A percentile compares a stretch with the other conserved stretches of the same genome.
Evolutionary conservation across 306 rosid genomes (phyloP).

Genomic region (Prunus armeniaca): DNA sequence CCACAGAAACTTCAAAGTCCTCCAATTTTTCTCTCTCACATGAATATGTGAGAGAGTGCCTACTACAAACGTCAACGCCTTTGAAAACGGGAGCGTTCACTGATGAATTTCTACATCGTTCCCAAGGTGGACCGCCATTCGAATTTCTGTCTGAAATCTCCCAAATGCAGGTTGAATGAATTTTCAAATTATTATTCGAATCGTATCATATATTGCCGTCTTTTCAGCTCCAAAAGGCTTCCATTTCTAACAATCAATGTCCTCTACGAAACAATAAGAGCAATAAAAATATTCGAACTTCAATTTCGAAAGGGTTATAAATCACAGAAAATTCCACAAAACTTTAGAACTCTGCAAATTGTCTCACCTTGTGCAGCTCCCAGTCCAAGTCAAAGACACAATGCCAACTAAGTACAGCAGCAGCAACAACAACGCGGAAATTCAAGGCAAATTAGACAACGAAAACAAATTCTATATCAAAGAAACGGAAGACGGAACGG

Average conservation of each 20-base stretch:
- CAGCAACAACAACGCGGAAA: neutral
- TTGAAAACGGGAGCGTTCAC: neutral
- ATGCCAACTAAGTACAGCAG: neutral
- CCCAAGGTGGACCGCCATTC: neutral
- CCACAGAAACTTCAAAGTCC: neutral
- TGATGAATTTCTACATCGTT: neutral
- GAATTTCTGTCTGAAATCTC: neutral
- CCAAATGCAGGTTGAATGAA: neutral
- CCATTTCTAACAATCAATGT: no score
- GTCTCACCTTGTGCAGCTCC: neutral
- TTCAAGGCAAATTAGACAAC: neutral
- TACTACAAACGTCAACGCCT: neutral
- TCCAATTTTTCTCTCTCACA: constrained; percentile 8
- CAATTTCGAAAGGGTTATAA: neutral
- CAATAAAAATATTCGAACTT: neutral
- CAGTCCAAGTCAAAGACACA: neutral
- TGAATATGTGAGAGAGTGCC: constrained; percentile 8
- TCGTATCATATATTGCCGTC: no score
- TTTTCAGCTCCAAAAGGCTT: no score
- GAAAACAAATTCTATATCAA: neutral
- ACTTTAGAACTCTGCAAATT: neutral
- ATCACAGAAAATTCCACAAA: neutral
- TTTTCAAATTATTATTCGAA: no score
- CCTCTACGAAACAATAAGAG: no score
- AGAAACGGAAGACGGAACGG: neutral